phyloP scores from a whole-genome alignment of 305 asterid species.

The Galium porrigens region DNA sequence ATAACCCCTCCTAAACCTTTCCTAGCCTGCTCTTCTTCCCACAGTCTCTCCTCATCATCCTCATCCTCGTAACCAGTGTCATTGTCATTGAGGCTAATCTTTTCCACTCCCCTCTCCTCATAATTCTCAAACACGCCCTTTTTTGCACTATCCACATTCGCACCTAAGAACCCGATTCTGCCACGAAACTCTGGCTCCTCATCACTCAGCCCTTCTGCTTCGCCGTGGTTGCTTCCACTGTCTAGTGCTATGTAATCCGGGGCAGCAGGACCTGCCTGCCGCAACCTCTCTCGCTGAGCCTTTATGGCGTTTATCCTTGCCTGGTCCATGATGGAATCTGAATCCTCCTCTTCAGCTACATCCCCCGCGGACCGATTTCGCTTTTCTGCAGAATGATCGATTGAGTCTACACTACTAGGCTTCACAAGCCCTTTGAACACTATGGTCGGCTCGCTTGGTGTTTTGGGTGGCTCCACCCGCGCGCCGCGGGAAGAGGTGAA shows the following conservation, averaged over 20 bases:
- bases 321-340: constrained; percentile 44
- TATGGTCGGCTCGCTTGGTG: constrained; percentile 31
- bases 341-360: constrained; percentile 17
- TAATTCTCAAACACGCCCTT: constrained; percentile 78
- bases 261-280: constrained; percentile 69
- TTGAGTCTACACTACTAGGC: constrained; percentile 24
- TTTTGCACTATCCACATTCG: constrained; percentile 41
- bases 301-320: constrained; percentile 53
- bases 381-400: constrained; percentile 16
- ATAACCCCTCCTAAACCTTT: constrained; percentile 65
- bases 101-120: constrained; percentile 40
- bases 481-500: constrained; percentile 39
- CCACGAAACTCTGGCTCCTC: constrained; percentile 80
- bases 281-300: constrained; percentile 74
- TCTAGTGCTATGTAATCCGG: constrained; percentile 73
- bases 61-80: constrained; percentile 26
- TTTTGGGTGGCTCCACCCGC: constrained; percentile 20
- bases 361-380: neutral
- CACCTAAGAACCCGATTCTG: constrained; percentile 81
- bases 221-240: constrained; percentile 92
- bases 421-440: constrained; percentile 52
- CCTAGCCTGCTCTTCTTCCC: constrained; percentile 95
- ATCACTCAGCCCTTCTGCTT: constrained; percentile 79
- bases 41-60: constrained; percentile 81
- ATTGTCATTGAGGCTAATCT: constrained; percentile 20